Evolutionary conservation across 2,329 filamentous ascomycete species (phyloP).

Genomic region (Pseudocercospora vitis): DNA sequence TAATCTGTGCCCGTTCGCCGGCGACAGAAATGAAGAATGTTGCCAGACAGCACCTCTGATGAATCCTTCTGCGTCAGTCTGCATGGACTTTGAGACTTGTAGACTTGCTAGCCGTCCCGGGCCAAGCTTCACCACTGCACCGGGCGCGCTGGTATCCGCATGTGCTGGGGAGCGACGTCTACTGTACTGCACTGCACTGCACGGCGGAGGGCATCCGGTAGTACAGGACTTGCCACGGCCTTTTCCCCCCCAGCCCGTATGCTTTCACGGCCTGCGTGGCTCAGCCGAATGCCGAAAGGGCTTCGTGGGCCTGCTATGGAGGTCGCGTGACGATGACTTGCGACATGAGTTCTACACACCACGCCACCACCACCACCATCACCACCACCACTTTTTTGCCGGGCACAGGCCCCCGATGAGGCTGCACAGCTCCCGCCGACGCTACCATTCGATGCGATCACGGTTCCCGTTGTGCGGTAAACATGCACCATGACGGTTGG

Average conservation of each 20-base stretch:
- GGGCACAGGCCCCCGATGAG: too few relatives aligned
- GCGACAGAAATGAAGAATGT: not conserved
- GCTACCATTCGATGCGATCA: too few relatives aligned
- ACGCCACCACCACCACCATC: too few relatives aligned
- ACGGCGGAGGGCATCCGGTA: not conserved
- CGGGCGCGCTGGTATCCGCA: not conserved
- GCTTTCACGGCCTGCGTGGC: too few relatives aligned
- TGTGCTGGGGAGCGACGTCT: too few relatives aligned
- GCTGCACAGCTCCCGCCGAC: too few relatives aligned
- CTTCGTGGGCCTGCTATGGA: too few relatives aligned
- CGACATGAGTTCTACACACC: too few relatives aligned
- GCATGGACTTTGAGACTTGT: not conserved
- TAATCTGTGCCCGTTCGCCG: not conserved
- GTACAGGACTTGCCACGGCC: not conserved
- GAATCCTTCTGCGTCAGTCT: not conserved
- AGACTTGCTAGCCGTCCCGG: not conserved
- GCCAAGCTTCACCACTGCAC: not conserved
- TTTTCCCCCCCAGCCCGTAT: not conserved
- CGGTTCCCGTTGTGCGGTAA: too few relatives aligned
- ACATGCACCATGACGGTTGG: not conserved
- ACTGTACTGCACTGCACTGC: too few relatives aligned
- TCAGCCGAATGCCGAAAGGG: constrained; percentile 4
- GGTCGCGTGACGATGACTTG: too few relatives aligned
- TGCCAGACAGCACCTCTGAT: not conserved
- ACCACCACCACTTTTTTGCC: not conserved